These are phyloP conservation scores for Aspergillus niger DNA, from an alignment of 2,329 filamentous ascomycete genomes.

Conservation along the genomic window DNA sequence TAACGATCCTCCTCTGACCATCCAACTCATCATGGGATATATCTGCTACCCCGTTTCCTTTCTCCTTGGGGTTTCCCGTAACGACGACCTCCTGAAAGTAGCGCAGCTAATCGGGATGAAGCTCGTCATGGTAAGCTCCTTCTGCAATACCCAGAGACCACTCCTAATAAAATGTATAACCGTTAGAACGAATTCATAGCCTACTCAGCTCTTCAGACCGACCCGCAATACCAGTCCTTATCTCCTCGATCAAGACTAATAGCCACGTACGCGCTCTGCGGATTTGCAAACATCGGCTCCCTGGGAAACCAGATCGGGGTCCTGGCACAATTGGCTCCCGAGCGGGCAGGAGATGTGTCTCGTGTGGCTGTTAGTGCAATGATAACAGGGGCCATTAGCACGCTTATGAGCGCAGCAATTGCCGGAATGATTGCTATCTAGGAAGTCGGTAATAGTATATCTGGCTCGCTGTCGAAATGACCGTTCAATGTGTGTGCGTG, in stretches of 20 bases:
- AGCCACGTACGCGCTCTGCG: constrained; percentile 80
- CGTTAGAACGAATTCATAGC: constrained; percentile 75
- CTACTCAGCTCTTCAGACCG: constrained; percentile 59
- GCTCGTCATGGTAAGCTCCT: constrained; percentile 65
- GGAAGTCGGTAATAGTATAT: constrained; percentile 30
- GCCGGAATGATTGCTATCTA: constrained; percentile 73
- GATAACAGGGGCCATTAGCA: constrained; percentile 74
- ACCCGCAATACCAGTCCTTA: constrained; percentile 58
- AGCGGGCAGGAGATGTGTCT: constrained; percentile 72
- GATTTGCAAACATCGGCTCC: constrained; percentile 82
- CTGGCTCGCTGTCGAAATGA: background rate
- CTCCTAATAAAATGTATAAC: background rate
- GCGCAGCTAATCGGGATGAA: constrained; percentile 80
- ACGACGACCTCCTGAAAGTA: constrained; percentile 67
- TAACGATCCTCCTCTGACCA: constrained; percentile 66
- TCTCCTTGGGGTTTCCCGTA: constrained; percentile 74
- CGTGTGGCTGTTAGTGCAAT: constrained; percentile 75
- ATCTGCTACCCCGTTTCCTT: constrained; percentile 76
- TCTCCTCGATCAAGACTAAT: constrained; percentile 74
- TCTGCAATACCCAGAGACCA: background rate
- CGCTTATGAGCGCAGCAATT: constrained; percentile 74
- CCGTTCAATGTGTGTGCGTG: background rate
- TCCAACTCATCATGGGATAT: constrained; percentile 77
- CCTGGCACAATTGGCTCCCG: constrained; percentile 75
- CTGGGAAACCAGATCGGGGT: constrained; percentile 90